A percentile compares a stretch with the other conserved stretches of the same genome.
Evolutionary conservation across 1,284 basidiomycete species (phyloP).

Genomic region (Cryptococcus hybrid): DNA sequence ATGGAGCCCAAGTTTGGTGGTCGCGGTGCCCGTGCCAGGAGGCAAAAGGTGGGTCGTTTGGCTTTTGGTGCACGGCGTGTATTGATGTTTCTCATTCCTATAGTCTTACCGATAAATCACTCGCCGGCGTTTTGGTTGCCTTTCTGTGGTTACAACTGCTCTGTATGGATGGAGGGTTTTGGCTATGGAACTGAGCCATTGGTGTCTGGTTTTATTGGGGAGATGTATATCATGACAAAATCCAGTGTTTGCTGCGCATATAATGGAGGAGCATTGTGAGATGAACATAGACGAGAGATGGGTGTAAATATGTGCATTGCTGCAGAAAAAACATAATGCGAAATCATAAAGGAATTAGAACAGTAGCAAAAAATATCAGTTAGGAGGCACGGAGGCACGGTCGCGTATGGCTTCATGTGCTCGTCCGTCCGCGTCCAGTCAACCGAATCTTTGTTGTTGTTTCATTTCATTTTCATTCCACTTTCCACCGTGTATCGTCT

Average conservation of each 20-base stretch:
- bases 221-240: constrained; percentile 4
- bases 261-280: too few relatives aligned
- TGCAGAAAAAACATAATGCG: too few relatives aligned
- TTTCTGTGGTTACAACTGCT: not conserved
- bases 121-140: constrained; percentile 7
- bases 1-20: constrained; percentile 99
- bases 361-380: too few relatives aligned
- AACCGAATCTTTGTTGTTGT: too few relatives aligned
- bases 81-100: not conserved
- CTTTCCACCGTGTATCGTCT: not conserved
- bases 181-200: constrained; percentile 9
- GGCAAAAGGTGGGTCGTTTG: constrained; percentile 64
- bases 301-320: too few relatives aligned
- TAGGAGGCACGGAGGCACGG: too few relatives aligned
- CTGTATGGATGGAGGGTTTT: constrained; percentile 8
- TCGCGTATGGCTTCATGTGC: too few relatives aligned
- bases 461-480: too few relatives aligned
- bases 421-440: too few relatives aligned
- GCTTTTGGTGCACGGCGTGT: not conserved
- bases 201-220: constrained; percentile 7
- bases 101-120: constrained; percentile 79
- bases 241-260: not conserved
- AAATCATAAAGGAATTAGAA: too few relatives aligned
- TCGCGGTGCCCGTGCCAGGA: constrained; percentile 90
- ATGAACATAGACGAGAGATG: too few relatives aligned